phyloP scores from a whole-genome alignment of 108 stramenopile species.

The Conticribra weissflogii region DNA sequence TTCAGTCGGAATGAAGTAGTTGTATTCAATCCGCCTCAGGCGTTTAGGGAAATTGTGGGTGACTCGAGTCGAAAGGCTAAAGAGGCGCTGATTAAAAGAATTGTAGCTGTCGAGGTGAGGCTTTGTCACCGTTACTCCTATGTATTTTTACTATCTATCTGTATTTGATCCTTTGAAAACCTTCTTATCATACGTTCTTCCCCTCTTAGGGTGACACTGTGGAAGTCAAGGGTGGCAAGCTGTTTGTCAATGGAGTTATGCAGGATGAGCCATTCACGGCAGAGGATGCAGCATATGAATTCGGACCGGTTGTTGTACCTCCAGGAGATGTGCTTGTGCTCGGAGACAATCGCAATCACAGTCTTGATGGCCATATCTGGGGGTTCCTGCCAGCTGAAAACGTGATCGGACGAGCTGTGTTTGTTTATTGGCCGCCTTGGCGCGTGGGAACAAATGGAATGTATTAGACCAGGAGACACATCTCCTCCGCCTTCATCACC shows the following conservation, averaged over 20 bases:
- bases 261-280: slow-evolving; percentile 92
- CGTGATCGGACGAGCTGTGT: slow-evolving; percentile 76
- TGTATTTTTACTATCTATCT: too few relatives aligned
- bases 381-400: slow-evolving; percentile 67
- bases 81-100: slow-evolving; percentile 95
- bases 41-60: slow-evolving; percentile 83
- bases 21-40: slow-evolving; percentile 93
- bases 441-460: slow-evolving; percentile 82
- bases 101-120: slow-evolving; percentile 91
- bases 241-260: slow-evolving; percentile 87
- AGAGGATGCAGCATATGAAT: slow-evolving; percentile 86
- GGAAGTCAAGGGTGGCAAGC: slow-evolving; percentile 84
- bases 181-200: not conserved
- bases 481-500: too few relatives aligned
- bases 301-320: slow-evolving; percentile 88
- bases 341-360: slow-evolving; percentile 93
- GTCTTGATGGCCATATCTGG: slow-evolving; percentile 91
- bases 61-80: slow-evolving; percentile 58
- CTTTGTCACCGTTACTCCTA: not conserved
- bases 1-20: slow-evolving; percentile 91
- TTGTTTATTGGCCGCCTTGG: slow-evolving; percentile 93
- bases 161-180: too few relatives aligned
- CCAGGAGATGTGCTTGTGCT: slow-evolving; percentile 81
- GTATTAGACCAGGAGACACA: too few relatives aligned
- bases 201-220: slow-evolving; percentile 81